Evolutionary conservation across 1,284 basidiomycete genomes (phyloP), one percentile per base, ranked within the genome.

Genomic region (Apiotrichum siamense): DNA sequence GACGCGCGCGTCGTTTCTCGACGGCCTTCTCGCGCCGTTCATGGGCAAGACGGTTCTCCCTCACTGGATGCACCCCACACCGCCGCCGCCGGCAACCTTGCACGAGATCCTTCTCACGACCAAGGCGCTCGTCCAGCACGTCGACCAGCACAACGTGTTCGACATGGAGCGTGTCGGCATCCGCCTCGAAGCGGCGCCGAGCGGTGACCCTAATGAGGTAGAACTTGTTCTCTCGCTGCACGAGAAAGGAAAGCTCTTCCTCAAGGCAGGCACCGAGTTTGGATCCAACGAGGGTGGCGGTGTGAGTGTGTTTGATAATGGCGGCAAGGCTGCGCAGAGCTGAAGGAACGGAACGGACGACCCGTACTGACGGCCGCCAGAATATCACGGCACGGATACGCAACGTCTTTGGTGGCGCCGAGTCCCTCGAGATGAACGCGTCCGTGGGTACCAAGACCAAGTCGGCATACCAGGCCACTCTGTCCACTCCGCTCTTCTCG

Each of bases 221-320:
- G 90, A 97, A 66, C 70, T 97, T 35, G 81, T 96, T 0, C 81
- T 96, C 64, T 78, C 79, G 35, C 81, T 89, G 12, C 80, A 80
- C 39, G 92, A 96, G 68, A 82, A 82, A 45, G 84, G 88, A 1
- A 76, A 88, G 27, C 83, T 86, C 61, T 92, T 83, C 63, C 68
- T 94, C 21, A 91, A 88, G 63, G 90, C 85, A 1, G 82, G 87
- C 2, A 97, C 94, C 1, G 92, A 97, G 66, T 79, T 97, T 4
- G 96, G 96, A 10, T 91, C 96, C 51, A 87, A 87, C 46, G 94
- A 97, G 71, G 94, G 90, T 9, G 89, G 78, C 48, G 89, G 88
- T 21, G 89, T 88, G 66, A 66, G 86, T 81, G 3, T 21, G 20
- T 51, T 38, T 29, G 7, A 17, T 23, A 17, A 32, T 17, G 21